Base-by-base conservation (phyloP, 345 rosid species). In the Eucalyptus melliodora region DNA sequence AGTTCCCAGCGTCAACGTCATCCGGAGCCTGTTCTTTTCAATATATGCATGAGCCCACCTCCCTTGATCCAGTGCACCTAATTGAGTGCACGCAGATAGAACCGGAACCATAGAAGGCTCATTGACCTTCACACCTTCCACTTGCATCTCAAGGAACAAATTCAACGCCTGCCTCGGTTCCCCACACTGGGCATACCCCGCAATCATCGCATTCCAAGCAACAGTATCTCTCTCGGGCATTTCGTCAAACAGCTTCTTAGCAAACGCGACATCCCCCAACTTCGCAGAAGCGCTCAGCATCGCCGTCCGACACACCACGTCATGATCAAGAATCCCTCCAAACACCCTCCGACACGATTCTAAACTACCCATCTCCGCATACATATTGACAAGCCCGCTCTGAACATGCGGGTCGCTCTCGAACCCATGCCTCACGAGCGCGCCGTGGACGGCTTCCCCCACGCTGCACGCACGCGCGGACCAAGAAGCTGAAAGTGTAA, bases 11-110 rank as follows among this genome's bases (percentile, higher is more conserved):
- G 91, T 91, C 85, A 95, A 89, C 1, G 94, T 95, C 87, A 93
- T 88, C 87, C 88, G 93, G n/a, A 96, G 89, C 89, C 90, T 92
- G 93, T 91, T 91, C 90, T 90, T 93, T 89, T 93, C 92, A 17
- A 96, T 92, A 89, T 91, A 96, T 45, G 91, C 91, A 91, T 96
- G 96, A 31, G 93, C 94, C 95, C 97, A 96, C 89, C 94, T 92
- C 89, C 96, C 96, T 88, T 95, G 95, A 87, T 92, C 95, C 21
- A 92, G 90, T 24, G 94, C 95, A 86, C 96, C 96, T 59, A 95
- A 56, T 3, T 95, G 96, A 88, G 92, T 91, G 30, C 96, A 96
- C 2, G 96, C 97, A 9, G 95, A 96, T 15, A 96, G 89, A 90
- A 95, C 94, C 2, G 95, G 93, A 14, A 95, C 92, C 95, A 95